Base-by-base conservation (phyloP, 192 early-diverging fungal species). In the Backusella circina region DNA sequence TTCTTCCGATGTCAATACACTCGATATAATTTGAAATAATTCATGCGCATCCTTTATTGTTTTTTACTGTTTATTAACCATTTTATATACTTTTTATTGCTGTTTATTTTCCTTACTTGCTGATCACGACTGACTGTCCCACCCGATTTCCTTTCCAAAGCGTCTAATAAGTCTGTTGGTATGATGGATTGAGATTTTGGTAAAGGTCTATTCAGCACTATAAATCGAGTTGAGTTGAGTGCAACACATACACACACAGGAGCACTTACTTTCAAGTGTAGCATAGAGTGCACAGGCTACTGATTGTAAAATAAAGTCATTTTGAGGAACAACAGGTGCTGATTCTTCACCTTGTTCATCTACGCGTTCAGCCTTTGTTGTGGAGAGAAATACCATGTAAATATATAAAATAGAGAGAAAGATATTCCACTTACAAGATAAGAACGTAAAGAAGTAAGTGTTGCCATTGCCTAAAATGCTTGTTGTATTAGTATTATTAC, bases 21-120 rank as follows among this genome's bases (percentile, higher is more conserved):
- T 90, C 8, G 94, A 93, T 7, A 97, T 91, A 3, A 95, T 87
- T 76, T 95, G 91, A 57, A 96, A 91, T 30, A 95, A 87, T 80
- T 97, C 95, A 77, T 97, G 95, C 3, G 95, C 95, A 80, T 97
- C 95, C 89, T 96, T 85, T 61, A n/a, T 37, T 32, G 12, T 44
- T 44, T 44, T 4, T 15, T 44, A 1, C n/a, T 21, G 8, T 61
- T 30, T 35, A 50, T 70, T 41, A 70, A 15, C 23, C 16, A 23
- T 44, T 30, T 23, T 67, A 33, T 15, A 37, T 65, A 33, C n/a
- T 50, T 41, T 50, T 41, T 50, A 5, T 12, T 47, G 15, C 5
- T 44, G 6, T 65, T 12, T 28, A 21, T 18, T n/a, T 30, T 68
- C 12, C 44, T 47, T 77, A 83, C 82, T 73, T 83, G 82, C 51